These are phyloP conservation scores for Erysiphe neolycopersici DNA, from an alignment of 2,329 filamentous ascomycete species.

Conservation along the genomic window DNA sequence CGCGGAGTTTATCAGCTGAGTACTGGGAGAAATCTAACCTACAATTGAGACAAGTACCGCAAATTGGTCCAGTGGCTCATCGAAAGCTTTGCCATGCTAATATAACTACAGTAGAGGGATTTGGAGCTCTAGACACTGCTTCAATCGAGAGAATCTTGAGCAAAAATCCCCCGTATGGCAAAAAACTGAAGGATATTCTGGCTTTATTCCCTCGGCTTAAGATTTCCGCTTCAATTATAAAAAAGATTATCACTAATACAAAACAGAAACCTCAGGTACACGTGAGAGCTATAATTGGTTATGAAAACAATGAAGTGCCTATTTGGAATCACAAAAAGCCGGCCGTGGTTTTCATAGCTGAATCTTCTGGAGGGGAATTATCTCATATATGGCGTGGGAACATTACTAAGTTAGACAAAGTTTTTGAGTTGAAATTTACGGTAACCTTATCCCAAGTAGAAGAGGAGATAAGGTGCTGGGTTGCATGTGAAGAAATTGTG, in stretches of 20 bases:
- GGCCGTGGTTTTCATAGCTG: conserved; percentile 46
- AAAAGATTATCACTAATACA: conserved; percentile 9
- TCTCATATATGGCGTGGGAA: conserved; percentile 41
- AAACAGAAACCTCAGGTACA: conserved; percentile 25
- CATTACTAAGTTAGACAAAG: conserved; percentile 34
- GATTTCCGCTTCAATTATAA: conserved; percentile 16
- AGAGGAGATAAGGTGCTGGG: conserved; percentile 35
- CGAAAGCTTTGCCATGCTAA: conserved; percentile 46
- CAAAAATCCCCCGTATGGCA: conserved; percentile 62
- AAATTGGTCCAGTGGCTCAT: conserved; percentile 49
- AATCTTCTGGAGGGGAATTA: conserved; percentile 40
- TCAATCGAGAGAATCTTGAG: conserved; percentile 53
- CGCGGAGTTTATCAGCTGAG: conserved; percentile 46
- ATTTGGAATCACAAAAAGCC: conserved; percentile 38
- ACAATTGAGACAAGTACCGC: conserved; percentile 61
- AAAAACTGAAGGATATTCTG: conserved; percentile 35
- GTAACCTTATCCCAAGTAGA: conserved; percentile 26
- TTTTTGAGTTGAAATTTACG: conserved; percentile 28
- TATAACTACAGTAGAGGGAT: conserved; percentile 41
- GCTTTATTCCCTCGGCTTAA: conserved; percentile 38
- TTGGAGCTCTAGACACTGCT: conserved; percentile 38
- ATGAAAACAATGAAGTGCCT: conserved; percentile 37
- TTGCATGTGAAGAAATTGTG: conserved; percentile 69
- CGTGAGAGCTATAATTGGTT: conserved; percentile 41
- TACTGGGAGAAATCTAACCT: conserved; percentile 53